These are phyloP conservation scores for Areca catechu DNA, from an alignment of 176 grass and related monocot genomes.

Conservation along the genomic window DNA sequence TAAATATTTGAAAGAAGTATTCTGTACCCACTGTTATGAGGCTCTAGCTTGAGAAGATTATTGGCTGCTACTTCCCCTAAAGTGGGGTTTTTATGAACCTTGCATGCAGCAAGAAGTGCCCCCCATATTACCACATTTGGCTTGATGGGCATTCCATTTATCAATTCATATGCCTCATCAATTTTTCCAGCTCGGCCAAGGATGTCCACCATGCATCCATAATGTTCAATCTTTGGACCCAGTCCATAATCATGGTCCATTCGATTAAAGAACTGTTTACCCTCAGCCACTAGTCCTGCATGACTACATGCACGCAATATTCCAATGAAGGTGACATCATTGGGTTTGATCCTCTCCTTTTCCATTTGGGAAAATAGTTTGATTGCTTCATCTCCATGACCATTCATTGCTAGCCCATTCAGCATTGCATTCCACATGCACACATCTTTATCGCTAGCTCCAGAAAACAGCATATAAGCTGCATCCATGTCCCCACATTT, in stretches of 20 bases:
- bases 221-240: constrained; percentile 43
- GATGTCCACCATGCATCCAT: constrained; percentile 67
- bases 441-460: constrained; percentile 7
- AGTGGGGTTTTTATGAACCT: constrained; percentile 43
- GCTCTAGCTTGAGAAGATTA: constrained; percentile 43
- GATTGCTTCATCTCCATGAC: constrained; percentile 9
- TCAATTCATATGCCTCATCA: constrained; percentile 40
- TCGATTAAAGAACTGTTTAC: constrained; percentile 9
- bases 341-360: constrained; percentile 4
- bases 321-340: constrained; percentile 18
- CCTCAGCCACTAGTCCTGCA: constrained; percentile 15
- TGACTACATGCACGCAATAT: constrained; percentile 18
- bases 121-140: constrained; percentile 59
- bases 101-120: constrained; percentile 50
- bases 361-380: constrained; percentile 7
- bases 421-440: constrained; percentile 25
- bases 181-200: constrained; percentile 46
- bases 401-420: constrained; percentile 14
- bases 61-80: constrained; percentile 46
- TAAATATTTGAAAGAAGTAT: constrained; percentile 70
- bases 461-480: constrained; percentile 5
- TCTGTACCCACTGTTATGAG: constrained; percentile 44
- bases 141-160: constrained; percentile 39
- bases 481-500: constrained; percentile 14
- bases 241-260: constrained; percentile 11